Evolutionary conservation across 2,329 filamentous ascomycete species (phyloP).

Genomic region (Stylonectria norvegica): DNA sequence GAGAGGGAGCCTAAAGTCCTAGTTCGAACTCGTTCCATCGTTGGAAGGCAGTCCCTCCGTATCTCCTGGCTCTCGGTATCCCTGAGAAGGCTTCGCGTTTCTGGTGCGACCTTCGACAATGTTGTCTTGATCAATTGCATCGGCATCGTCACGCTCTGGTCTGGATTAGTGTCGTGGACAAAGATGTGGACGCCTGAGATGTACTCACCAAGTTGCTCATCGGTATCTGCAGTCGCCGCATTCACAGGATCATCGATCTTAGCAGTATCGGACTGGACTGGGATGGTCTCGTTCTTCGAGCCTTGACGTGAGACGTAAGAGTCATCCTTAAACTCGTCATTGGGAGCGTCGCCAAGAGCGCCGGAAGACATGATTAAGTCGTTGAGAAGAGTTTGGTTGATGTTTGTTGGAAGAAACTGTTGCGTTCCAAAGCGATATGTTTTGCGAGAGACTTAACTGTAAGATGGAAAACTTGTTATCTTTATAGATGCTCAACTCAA

Average conservation of each 20-base stretch:
- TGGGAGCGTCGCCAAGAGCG: slow-evolving; percentile 1
- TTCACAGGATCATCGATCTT: slow-evolving; percentile 34
- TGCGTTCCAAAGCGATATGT: no score
- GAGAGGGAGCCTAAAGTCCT: background rate
- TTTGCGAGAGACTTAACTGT: no score
- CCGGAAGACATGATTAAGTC: background rate
- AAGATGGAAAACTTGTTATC: no score
- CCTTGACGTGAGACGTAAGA: slow-evolving; percentile 35
- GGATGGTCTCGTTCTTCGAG: slow-evolving; percentile 26
- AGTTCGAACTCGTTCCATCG: slow-evolving; percentile 3
- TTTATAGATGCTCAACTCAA: no score
- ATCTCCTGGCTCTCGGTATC: slow-evolving; percentile 35
- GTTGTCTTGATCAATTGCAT: slow-evolving; percentile 37
- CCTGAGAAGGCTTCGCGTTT: slow-evolving; percentile 24
- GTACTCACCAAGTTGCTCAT: slow-evolving; percentile 13
- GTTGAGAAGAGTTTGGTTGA: no score
- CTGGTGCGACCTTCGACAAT: slow-evolving; percentile 36
- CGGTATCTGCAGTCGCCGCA: slow-evolving; percentile 27
- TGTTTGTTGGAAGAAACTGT: no score
- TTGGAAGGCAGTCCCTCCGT: slow-evolving; percentile 15
- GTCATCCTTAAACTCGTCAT: slow-evolving; percentile 2
- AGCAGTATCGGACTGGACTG: slow-evolving; percentile 33
- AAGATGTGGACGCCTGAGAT: no score
- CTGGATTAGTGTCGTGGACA: background rate
- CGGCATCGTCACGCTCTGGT: slow-evolving; percentile 34